Conservation (phyloP, 257 asterid genomes). For the Anisodus tanguticus region DNA sequence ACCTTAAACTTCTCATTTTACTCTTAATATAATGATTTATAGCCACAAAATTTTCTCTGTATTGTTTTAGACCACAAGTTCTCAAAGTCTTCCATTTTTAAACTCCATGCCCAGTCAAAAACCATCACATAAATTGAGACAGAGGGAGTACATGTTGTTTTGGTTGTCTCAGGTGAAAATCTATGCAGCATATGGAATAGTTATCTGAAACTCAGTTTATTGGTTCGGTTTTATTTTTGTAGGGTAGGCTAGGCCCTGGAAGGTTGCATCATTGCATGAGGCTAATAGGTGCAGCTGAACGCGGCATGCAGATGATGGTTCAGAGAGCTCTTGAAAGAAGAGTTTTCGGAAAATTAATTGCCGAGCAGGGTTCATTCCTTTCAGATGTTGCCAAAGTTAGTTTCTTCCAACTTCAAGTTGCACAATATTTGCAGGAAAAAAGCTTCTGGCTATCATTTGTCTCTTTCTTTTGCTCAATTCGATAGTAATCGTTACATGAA, state of each 20-base stretch:
- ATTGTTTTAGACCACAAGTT: no score
- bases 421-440: background rate
- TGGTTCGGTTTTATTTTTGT: conserved; percentile 27
- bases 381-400: conserved; percentile 72
- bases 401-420: background rate
- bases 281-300: conserved; percentile 92
- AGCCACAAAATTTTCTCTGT: no score
- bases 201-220: conserved; percentile 7
- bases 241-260: conserved; percentile 99
- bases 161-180: background rate
- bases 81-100: no score
- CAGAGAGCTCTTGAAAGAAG: conserved; percentile 77
- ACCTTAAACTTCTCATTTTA: no score
- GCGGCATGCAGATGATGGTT: conserved; percentile 89
- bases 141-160: background rate
- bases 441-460: background rate
- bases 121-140: no score
- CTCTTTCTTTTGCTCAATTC: background rate
- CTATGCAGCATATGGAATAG: conserved; percentile 11
- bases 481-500: background rate
- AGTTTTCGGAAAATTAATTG: conserved; percentile 80
- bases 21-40: no score
- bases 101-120: no score
- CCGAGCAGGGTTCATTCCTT: conserved; percentile 88
- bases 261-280: conserved; percentile 99